Evolutionary conservation across 345 rosid genomes (phyloP), one percentile per base, ranked within the genome.

Genomic region (Dovyalis caffra): DNA sequence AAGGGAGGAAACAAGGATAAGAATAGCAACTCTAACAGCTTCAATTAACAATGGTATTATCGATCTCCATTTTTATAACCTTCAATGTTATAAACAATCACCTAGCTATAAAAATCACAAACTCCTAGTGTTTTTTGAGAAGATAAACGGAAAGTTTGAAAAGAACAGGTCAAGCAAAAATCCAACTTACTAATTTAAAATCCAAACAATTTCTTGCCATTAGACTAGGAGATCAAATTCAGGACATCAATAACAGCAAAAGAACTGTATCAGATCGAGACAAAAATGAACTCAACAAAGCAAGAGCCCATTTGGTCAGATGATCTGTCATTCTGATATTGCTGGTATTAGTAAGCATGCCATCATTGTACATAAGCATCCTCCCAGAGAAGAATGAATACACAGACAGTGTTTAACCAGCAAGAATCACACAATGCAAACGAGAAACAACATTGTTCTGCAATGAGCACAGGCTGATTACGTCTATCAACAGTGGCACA

Each of bases 301-400:
- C 6, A 28, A 38, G 58, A 82, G 64, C 20, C 45, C 74, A 74
- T 79, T 68, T 26, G 80, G 82, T 74, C 74, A 69, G 83, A 76
- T 63, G 68, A 78, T 18, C n/a, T 60, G 72, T 21, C 40, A 7
- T 45, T 23, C 77, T 64, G 1, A 75, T 69, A 37, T 77, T 58
- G 87, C 78, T 78, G 84, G 80, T 64, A 66, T 43, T 20, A 74
- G 76, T 75, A 81, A 80, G 88, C 60, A 73, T 74, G 70, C 75
- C 66, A 84, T 84, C 85, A 83, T 73, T 10, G 35, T 25, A 71
- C 35, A 11, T 10, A 77, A 34, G 71, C 38, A 69, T n/a, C 47
- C 71, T 64, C 75, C 3, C 6, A 31, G 43, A 25, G 29, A 35
- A 66, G 38, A 63, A 77, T n/a, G 72, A 38, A 68, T n/a, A 53